These are phyloP conservation scores for Fusarium chuoi DNA, from an alignment of 2,329 filamentous ascomycete genomes.

Conservation along the genomic window DNA sequence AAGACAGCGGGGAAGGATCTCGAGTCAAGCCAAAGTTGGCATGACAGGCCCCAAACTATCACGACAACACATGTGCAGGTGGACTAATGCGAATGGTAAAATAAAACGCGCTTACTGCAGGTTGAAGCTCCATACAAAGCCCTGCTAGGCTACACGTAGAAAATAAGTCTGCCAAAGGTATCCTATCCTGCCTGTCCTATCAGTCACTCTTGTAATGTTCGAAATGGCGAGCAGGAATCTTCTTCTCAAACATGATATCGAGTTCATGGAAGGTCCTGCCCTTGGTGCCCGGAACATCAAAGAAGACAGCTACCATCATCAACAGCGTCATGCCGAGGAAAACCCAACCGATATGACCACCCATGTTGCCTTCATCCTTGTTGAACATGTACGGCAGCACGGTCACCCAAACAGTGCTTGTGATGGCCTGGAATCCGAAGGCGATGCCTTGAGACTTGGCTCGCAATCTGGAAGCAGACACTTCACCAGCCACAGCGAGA, in stretches of 20 bases:
- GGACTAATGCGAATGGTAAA: neutral
- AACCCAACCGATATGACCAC: conserved; percentile 8
- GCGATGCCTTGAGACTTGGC: conserved; percentile 12
- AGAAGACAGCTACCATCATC: conserved; percentile 1
- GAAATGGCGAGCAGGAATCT: neutral
- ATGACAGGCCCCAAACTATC: neutral
- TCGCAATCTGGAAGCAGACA: conserved; percentile 7
- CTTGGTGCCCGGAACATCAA: conserved; percentile 12
- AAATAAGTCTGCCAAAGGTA: neutral
- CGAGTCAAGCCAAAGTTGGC: neutral
- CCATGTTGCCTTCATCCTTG: conserved; percentile 11
- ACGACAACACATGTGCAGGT: neutral
- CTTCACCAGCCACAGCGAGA: conserved; percentile 10
- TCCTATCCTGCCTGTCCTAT: neutral
- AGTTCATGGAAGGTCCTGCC: conserved; percentile 12
- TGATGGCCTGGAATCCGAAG: neutral
- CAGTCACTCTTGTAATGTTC: neutral
- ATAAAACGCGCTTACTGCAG: neutral
- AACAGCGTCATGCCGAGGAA: conserved; percentile 6
- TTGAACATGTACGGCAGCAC: conserved; percentile 12
- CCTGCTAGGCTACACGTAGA: neutral
- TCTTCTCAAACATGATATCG: conserved; percentile 12
- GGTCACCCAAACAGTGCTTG: conserved; percentile 8
- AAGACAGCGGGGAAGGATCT: neutral
- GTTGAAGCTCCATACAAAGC: neutral